phyloP scores from a whole-genome alignment of 2,329 filamentous ascomycete genomes.

The Botrytis deweyae region DNA sequence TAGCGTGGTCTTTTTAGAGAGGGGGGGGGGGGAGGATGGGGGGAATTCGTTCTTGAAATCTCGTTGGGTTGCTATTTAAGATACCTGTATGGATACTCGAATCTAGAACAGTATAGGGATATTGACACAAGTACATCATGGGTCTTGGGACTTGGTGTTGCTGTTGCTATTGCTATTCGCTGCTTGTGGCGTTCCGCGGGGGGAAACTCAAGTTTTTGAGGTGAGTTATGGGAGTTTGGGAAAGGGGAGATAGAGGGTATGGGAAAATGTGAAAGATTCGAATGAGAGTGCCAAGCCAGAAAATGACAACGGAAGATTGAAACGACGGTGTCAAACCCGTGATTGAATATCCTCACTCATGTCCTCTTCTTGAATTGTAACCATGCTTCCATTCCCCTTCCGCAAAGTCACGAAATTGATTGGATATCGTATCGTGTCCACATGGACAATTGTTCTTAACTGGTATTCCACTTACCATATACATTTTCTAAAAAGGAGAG shows the following conservation, averaged over 20 bases:
- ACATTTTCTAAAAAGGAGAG: too few relatives aligned
- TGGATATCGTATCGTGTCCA: accelerated
- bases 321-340: neutral
- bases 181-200: neutral
- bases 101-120: neutral
- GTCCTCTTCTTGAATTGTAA: neutral
- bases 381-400: neutral
- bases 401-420: too few relatives aligned
- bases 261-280: neutral
- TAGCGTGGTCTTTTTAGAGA: neutral
- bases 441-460: neutral
- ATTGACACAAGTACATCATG: accelerated
- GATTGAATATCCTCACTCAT: accelerated
- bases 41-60: neutral
- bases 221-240: too few relatives aligned
- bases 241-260: too few relatives aligned
- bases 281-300: neutral
- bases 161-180: accelerated
- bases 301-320: neutral
- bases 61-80: neutral
- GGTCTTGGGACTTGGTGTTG: neutral
- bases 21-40: too few relatives aligned
- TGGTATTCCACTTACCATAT: neutral
- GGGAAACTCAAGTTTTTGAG: neutral
- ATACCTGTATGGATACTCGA: neutral